A percentile compares a stretch with the other conserved stretches of the same genome.
Evolutionary conservation across 2,329 filamentous ascomycete species (phyloP).

Genomic region (Talaromyces sp.): DNA sequence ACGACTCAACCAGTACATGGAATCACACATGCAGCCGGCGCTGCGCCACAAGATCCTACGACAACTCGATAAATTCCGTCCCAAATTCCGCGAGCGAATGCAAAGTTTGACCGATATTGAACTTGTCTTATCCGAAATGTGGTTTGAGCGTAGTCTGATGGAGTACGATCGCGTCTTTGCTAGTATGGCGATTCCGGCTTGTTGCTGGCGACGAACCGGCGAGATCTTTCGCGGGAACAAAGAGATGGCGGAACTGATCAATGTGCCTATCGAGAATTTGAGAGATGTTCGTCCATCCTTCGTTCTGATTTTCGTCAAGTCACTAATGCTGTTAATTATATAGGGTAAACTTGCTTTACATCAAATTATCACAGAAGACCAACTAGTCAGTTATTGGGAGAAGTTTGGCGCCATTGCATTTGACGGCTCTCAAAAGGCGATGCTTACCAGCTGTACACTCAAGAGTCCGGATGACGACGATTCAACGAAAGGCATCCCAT

Average conservation of each 20-base stretch:
- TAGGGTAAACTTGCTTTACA: conserved; percentile 93
- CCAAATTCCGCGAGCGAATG: conserved; percentile 93
- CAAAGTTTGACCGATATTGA: conserved; percentile 90
- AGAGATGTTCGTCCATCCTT: conserved; percentile 67
- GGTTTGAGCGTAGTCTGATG: conserved; percentile 95
- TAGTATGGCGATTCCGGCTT: conserved; percentile 97
- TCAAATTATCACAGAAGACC: conserved; percentile 92
- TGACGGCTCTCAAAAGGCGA: conserved; percentile 87
- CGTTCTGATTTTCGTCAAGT: neutral
- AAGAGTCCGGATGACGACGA: conserved; percentile 73
- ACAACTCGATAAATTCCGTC: conserved; percentile 87
- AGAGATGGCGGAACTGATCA: conserved; percentile 96
- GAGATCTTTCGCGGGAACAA: conserved; percentile 98
- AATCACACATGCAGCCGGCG: conserved; percentile 74
- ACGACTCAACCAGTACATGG: conserved; percentile 84
- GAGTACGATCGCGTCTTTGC: conserved; percentile 98
- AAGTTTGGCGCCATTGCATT: conserved; percentile 98
- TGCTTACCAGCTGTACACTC: conserved; percentile 87
- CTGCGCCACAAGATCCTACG: conserved; percentile 89
- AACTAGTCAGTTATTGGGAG: conserved; percentile 96
- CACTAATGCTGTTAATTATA: neutral
- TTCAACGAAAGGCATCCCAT: conserved; percentile 73
- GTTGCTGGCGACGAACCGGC: conserved; percentile 92
- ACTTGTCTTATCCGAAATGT: conserved; percentile 94
- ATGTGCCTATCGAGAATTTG: conserved; percentile 84